Conservation (phyloP, 106 monocot species). For the Ottelia alismoides region DNA sequence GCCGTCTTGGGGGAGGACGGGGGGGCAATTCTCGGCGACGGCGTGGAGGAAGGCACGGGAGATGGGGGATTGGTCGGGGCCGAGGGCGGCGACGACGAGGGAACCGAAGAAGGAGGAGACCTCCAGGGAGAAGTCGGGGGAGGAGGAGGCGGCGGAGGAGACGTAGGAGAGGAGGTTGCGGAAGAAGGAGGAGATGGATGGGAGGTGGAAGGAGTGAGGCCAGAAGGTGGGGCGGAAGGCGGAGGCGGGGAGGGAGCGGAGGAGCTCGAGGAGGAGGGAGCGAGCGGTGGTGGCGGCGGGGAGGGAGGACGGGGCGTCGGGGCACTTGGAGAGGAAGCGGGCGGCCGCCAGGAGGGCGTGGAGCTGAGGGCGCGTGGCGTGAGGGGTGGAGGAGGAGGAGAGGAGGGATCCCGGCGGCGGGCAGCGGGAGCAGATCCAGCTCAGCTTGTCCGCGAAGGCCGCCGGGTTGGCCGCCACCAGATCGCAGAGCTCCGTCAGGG, state of each 20-base stretch:
- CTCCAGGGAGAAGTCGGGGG: constrained; percentile 28
- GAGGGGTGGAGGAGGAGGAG: constrained; percentile 11
- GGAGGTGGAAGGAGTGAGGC: constrained; percentile 36
- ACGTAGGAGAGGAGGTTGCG: constrained; percentile 28
- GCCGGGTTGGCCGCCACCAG: constrained; percentile 59
- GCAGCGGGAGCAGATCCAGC: constrained; percentile 88
- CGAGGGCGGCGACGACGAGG: constrained; percentile 20
- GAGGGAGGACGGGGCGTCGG: constrained; percentile 9
- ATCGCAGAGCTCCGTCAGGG: constrained; percentile 87
- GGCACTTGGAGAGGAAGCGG: constrained; percentile 52
- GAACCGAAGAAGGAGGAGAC: constrained; percentile 20
- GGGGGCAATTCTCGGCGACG: constrained; percentile 28
- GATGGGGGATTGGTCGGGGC: constrained; percentile 16
- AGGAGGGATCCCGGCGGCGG: constrained; percentile 25
- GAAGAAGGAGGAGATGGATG: constrained; percentile 27
- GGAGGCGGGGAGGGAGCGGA: constrained; percentile 30
- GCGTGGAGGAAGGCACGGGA: constrained; percentile 46
- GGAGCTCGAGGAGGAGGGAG: constrained; percentile 44
- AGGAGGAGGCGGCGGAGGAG: constrained; percentile 21
- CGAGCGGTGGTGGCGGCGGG: constrained; percentile 22
- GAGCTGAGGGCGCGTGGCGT: constrained; percentile 49
- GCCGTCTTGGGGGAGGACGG: constrained; percentile 26
- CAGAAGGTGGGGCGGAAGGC: constrained; percentile 32
- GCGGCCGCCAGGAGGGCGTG: constrained; percentile 59
- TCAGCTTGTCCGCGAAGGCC: constrained; percentile 75